These are phyloP conservation scores for Dryas integrifolia DNA, from an alignment of 331 rosid species.

Conservation along the genomic window DNA sequence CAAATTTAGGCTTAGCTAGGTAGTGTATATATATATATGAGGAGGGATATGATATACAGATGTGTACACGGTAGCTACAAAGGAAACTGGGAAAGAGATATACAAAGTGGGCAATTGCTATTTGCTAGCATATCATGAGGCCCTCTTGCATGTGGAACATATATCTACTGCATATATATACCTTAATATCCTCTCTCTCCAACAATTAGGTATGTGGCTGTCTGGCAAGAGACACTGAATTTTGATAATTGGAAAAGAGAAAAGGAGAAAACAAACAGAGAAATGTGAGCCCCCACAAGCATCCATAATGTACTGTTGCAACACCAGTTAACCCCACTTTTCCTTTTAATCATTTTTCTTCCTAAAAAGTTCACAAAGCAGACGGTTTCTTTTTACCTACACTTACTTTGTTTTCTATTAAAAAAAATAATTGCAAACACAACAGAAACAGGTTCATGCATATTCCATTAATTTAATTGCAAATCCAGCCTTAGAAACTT, in stretches of 20 bases:
- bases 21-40: neutral
- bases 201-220: constrained; percentile 71
- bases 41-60: constrained; percentile 11
- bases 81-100: constrained; percentile 19
- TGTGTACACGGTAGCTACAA: constrained; percentile 17
- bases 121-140: constrained; percentile 29
- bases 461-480: constrained; percentile 21
- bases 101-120: constrained; percentile 22
- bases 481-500: neutral
- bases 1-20: neutral
- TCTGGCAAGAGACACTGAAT: constrained; percentile 70
- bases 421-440: constrained; percentile 17
- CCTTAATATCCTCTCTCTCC: constrained; percentile 61
- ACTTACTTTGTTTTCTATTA: constrained; percentile 31
- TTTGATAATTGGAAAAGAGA: constrained; percentile 54
- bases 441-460: constrained; percentile 40
- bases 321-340: constrained; percentile 51
- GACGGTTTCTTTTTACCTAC: constrained; percentile 31
- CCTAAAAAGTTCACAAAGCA: constrained; percentile 29
- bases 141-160: constrained; percentile 39
- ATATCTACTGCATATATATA: constrained; percentile 36
- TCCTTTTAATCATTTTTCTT: constrained; percentile 50
- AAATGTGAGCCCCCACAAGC: constrained; percentile 59
- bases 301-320: constrained; percentile 64
- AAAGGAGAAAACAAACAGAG: constrained; percentile 44